Evolutionary conservation across 2,329 filamentous ascomycete genomes (phyloP).

Genomic region (Scedosporium apiospermum): DNA sequence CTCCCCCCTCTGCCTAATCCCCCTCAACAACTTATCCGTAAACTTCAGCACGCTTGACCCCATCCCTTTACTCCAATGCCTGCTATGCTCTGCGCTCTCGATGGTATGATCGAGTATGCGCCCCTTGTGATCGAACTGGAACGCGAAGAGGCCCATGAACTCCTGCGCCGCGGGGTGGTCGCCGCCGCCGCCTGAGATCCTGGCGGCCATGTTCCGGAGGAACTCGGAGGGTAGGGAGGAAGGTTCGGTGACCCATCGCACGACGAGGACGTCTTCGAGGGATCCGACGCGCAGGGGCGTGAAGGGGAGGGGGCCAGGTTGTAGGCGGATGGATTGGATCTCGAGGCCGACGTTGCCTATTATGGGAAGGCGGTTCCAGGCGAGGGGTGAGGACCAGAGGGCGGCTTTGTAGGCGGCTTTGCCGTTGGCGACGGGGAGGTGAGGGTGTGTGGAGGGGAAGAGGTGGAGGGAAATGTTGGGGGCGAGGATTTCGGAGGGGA

Average conservation of each 20-base stretch:
- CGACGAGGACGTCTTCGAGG: slow-evolving; percentile 70
- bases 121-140: slow-evolving; percentile 86
- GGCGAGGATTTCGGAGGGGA: slow-evolving; percentile 67
- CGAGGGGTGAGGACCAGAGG: slow-evolving; percentile 90
- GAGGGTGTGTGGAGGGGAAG: slow-evolving; percentile 69
- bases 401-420: slow-evolving; percentile 86
- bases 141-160: slow-evolving; percentile 88
- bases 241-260: slow-evolving; percentile 54
- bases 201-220: slow-evolving; percentile 12
- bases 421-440: slow-evolving; percentile 86
- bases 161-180: slow-evolving; percentile 45
- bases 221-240: slow-evolving; percentile 1
- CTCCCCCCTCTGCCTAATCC: slow-evolving; percentile 34
- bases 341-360: slow-evolving; percentile 82
- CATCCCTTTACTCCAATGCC: slow-evolving; percentile 72
- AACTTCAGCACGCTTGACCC: slow-evolving; percentile 78
- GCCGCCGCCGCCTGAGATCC: slow-evolving; percentile 16
- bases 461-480: slow-evolving; percentile 63
- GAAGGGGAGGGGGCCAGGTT: slow-evolving; percentile 44
- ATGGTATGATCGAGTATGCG: slow-evolving; percentile 83
- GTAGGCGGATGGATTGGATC: slow-evolving; percentile 85
- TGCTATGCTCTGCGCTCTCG: slow-evolving; percentile 79
- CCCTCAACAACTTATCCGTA: slow-evolving; percentile 89
- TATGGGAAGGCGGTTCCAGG: slow-evolving; percentile 87
- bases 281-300: slow-evolving; percentile 42